Base-by-base conservation (phyloP, 1,139 yeast genomes). In the Kodamaea suecica region DNA sequence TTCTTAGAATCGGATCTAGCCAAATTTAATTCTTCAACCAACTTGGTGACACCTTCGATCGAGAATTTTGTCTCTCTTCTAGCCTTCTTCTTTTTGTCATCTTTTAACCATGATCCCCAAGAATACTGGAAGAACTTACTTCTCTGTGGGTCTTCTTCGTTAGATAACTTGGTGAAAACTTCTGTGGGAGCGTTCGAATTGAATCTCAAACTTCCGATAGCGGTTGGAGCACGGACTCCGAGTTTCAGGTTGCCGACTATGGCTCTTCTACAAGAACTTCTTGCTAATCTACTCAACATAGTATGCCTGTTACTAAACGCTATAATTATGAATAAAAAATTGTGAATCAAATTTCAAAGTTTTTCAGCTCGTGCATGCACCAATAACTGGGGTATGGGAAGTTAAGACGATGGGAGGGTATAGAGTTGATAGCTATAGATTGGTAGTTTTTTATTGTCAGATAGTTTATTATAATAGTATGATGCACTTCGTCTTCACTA, bases 41-140 rank as follows among this genome's bases (percentile, higher is more conserved):
- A 61, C 16, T 63, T 62, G 38, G 76, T 71, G 37, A 86, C 63
- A 2, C 97, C 97, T 54, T 80, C 81, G 39, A 90, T 71, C 4
- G 94, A 82, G 59, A 92, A 92, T 43, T 71, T 73, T n/a, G 97
- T 90, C 40, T 75, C 78, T 59, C 97, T 78, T 48, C 76, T 78
- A 8, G 73, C 76, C 52, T 85, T 81, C 56, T 90, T 92, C 27
- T 62, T 62, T 42, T 72, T 74, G 55, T 90, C 95, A 53, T 90
- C 78, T 42, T 72, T 76, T 52, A 90, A 65, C 97, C 97, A 92
- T 3, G 95, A 74, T 32, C 98, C 98, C 95, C 97, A 90, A 3
- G 92, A 70, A 57, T 88, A 92, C 53, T 83, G 78, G 68, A 86
- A 90, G 51, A 90, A 86, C 34, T 79, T 73, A 41, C 75, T 76